These are phyloP conservation scores for Penicillium turbatum DNA, from an alignment of 495 filamentous ascomycete genomes.

Conservation along the genomic window DNA sequence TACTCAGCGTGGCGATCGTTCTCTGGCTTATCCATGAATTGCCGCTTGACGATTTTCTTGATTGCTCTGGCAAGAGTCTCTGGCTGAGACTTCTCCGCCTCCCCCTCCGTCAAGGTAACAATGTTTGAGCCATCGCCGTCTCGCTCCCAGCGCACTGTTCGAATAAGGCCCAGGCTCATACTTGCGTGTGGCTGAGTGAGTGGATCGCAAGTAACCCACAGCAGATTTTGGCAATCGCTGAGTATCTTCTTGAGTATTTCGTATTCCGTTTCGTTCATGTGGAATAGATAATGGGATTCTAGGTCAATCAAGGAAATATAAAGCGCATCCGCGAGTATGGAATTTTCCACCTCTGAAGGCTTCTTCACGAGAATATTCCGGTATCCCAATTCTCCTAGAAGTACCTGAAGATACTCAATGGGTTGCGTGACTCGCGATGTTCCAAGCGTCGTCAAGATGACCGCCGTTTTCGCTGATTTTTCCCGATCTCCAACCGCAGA, in stretches of 20 bases:
- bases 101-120: conserved; percentile 13
- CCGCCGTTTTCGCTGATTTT: background rate
- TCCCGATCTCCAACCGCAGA: conserved; percentile 12
- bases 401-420: background rate
- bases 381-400: background rate
- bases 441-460: conserved; percentile 13
- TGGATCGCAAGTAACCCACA: conserved; percentile 36
- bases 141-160: conserved; percentile 28
- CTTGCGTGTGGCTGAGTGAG: conserved; percentile 1
- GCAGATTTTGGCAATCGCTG: conserved; percentile 17
- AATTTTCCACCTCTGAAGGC: background rate
- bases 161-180: conserved; percentile 24
- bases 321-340: background rate
- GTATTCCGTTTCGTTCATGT: conserved; percentile 8
- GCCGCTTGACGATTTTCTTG: conserved; percentile 15
- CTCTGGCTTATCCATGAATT: conserved; percentile 13
- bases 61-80: conserved; percentile 1
- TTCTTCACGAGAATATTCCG: background rate
- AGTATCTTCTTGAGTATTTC: conserved; percentile 20
- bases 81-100: background rate
- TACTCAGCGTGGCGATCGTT: conserved; percentile 25
- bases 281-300: conserved; percentile 4
- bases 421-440: background rate
- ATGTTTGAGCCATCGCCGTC: conserved; percentile 26
- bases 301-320: conserved; percentile 20